phyloP scores from a whole-genome alignment of 192 early-diverging fungal species.

The Paraglomus occultum region DNA sequence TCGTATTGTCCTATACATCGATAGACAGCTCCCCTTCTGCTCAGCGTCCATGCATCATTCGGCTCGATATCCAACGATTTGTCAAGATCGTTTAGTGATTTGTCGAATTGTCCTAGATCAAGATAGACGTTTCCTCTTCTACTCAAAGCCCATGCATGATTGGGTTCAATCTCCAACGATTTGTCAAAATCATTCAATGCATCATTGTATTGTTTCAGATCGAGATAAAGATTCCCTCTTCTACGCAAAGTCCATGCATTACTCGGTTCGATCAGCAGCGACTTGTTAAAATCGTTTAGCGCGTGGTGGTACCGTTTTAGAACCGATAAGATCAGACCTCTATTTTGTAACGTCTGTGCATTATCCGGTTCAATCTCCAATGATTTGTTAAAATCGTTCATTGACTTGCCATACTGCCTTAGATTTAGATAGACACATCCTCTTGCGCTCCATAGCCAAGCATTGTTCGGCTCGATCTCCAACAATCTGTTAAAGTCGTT shows the following conservation, averaged over 20 bases:
- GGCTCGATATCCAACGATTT: background rate
- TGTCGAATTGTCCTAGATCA: background rate
- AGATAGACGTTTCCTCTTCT: background rate
- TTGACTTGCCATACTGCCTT: too few species aligned
- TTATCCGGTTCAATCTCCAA: conserved; percentile 6
- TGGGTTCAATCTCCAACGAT: background rate
- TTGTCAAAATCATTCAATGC: conserved; percentile 3
- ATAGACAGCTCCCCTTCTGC: conserved; percentile 1
- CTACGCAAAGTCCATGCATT: background rate
- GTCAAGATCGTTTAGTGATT: conserved; percentile 8
- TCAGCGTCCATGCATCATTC: background rate
- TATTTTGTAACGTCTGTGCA: background rate
- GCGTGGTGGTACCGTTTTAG: background rate
- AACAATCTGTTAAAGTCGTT: too few species aligned
- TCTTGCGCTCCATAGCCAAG: too few species aligned
- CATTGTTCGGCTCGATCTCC: too few species aligned
- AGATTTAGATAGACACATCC: too few species aligned
- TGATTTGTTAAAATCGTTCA: conserved; percentile 1
- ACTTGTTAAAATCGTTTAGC: background rate
- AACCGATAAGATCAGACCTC: background rate
- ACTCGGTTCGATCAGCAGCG: background rate
- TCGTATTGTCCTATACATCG: conserved; percentile 14
- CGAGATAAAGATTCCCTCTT: conserved; percentile 3
- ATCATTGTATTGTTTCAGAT: background rate
- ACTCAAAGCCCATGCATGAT: conserved; percentile 5